Conservation (phyloP, 495 filamentous ascomycete species). For the Hyaloscypha bicolor region DNA sequence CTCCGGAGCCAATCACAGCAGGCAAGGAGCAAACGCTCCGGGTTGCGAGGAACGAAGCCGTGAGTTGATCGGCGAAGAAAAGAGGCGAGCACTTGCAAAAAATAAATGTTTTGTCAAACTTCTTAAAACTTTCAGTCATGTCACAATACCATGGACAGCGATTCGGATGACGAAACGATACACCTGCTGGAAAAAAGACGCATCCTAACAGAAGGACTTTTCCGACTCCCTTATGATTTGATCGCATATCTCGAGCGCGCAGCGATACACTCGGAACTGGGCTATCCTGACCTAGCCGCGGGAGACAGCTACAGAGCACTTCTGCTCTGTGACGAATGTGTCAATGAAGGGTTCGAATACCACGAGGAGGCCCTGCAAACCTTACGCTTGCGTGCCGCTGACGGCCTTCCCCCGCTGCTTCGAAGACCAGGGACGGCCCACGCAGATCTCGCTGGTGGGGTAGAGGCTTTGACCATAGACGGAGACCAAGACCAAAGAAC, state of each 20-base stretch:
- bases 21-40: constrained; percentile 16
- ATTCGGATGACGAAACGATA: constrained; percentile 26
- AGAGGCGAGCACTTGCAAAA: constrained; percentile 4
- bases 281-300: constrained; percentile 86
- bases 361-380: constrained; percentile 56
- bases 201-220: constrained; percentile 49
- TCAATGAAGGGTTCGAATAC: constrained; percentile 69
- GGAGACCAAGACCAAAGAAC: constrained; percentile 38
- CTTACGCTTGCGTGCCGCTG: constrained; percentile 32
- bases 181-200: constrained; percentile 48
- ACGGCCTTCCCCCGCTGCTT: constrained; percentile 22
- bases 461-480: constrained; percentile 21
- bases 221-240: constrained; percentile 71
- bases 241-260: constrained; percentile 75
- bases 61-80: constrained; percentile 11
- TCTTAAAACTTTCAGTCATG: constrained; percentile 12
- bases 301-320: constrained; percentile 91
- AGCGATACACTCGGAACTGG: constrained; percentile 68
- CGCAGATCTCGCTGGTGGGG: constrained; percentile 27
- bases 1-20: constrained; percentile 12
- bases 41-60: not conserved
- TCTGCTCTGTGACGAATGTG: constrained; percentile 78
- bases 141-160: constrained; percentile 25
- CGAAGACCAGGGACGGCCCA: constrained; percentile 7
- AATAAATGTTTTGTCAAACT: not conserved